These are phyloP conservation scores for Oryza brachyantha DNA, from an alignment of 176 grass and related monocot genomes.

Conservation along the genomic window DNA sequence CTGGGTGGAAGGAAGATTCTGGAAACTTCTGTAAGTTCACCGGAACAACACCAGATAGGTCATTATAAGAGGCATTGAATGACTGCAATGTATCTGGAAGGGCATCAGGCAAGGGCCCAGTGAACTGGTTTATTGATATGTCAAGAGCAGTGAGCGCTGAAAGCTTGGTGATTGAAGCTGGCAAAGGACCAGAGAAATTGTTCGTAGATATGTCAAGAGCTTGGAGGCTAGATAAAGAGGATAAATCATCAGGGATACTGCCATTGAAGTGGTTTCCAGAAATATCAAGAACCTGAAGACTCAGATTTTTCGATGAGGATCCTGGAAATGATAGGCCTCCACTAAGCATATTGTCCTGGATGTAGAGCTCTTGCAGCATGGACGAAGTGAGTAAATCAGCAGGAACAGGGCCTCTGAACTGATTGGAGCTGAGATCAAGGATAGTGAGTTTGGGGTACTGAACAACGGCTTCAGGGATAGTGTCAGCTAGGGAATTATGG, in stretches of 20 bases:
- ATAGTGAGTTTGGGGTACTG: constrained; percentile 85
- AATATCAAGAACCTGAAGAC: constrained; percentile 75
- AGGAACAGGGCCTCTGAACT: constrained; percentile 64
- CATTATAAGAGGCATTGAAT: constrained; percentile 93
- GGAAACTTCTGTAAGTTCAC: constrained; percentile 89
- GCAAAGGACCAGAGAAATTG: constrained; percentile 77
- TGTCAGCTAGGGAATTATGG: constrained; percentile 57
- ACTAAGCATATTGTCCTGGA: constrained; percentile 68
- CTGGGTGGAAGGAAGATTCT: constrained; percentile 97
- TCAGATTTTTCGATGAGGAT: constrained; percentile 55
- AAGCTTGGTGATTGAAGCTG: constrained; percentile 61
- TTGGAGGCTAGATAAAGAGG: constrained; percentile 61
- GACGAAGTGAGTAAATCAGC: constrained; percentile 60
- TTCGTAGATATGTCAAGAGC: constrained; percentile 83
- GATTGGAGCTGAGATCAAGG: constrained; percentile 84
- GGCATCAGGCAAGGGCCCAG: constrained; percentile 61
- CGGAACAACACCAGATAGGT: constrained; percentile 86
- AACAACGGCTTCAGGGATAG: constrained; percentile 65
- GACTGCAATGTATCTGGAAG: constrained; percentile 60
- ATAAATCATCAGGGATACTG: constrained; percentile 71
- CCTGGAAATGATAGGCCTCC: constrained; percentile 59
- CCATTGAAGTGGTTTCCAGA: constrained; percentile 82
- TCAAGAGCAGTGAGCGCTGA: constrained; percentile 64
- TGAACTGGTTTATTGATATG: constrained; percentile 80
- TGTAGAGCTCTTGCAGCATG: constrained; percentile 76